Evolutionary conservation across 2,329 filamentous ascomycete species (phyloP).

Genomic region (Fusarium decemcellulare): DNA sequence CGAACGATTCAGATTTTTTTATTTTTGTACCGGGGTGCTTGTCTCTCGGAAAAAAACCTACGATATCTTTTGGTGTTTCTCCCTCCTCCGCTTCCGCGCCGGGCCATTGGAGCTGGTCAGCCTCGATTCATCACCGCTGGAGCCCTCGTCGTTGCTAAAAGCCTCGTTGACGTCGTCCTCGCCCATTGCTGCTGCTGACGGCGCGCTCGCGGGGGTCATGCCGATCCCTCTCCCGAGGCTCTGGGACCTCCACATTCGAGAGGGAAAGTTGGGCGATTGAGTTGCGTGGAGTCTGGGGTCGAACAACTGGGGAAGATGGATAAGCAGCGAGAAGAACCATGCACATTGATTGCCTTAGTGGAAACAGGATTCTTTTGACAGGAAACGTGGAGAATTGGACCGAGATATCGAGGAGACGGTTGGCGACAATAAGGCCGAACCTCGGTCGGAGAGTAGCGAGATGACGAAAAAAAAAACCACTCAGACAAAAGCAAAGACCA

Average conservation of each 20-base stretch:
- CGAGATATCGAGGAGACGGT: slow-evolving; percentile 16
- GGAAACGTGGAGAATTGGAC: slow-evolving; percentile 12
- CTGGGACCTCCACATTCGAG: slow-evolving; percentile 48
- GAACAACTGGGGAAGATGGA: slow-evolving; percentile 29
- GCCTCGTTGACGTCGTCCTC: slow-evolving; percentile 55
- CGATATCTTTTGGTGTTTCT: slow-evolving; percentile 60
- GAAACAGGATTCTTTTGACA: slow-evolving; percentile 7
- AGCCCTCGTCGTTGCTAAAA: slow-evolving; percentile 54
- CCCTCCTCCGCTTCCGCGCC: slow-evolving; percentile 57
- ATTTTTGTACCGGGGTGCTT: neutral
- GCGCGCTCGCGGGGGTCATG: slow-evolving; percentile 45
- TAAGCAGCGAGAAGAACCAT: slow-evolving; percentile 17
- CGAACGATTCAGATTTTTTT: neutral
- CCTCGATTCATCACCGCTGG: slow-evolving; percentile 54
- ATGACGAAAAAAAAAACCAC: slow-evolving; percentile 11
- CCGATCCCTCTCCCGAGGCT: slow-evolving; percentile 42
- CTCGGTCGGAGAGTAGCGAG: slow-evolving; percentile 7
- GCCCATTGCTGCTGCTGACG: slow-evolving; percentile 48
- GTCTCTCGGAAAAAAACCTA: slow-evolving; percentile 44
- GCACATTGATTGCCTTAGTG: slow-evolving; percentile 21
- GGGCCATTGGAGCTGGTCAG: slow-evolving; percentile 34
- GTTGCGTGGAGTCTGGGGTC: slow-evolving; percentile 27
- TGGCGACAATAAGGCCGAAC: slow-evolving; percentile 27
- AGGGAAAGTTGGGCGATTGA: neutral
- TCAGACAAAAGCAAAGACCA: neutral